Evolutionary conservation across 2,329 filamentous ascomycete genomes (phyloP), one percentile per base, ranked within the genome.

Genomic region (Trichoderma sp.): DNA sequence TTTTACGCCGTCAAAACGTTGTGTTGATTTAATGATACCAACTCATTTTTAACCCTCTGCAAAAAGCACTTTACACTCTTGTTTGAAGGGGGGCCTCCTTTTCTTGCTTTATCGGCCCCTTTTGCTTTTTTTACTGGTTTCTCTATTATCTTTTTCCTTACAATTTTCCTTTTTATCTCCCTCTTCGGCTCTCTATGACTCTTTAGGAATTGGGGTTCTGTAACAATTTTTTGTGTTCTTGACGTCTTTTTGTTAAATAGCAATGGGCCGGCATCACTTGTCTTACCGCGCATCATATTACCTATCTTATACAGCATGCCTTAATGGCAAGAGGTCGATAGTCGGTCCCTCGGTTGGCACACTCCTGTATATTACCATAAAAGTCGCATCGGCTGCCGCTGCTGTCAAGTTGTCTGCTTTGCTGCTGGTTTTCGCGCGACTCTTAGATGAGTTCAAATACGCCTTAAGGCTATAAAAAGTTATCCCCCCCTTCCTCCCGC

Each of bases 351-450:
- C 78, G 75, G 76, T 78, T 78, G 78, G 75, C 79, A 81, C 81
- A 82, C 81, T 84, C 82, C 82, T 88, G 86, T 88, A 88, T 84
- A 87, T 86, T 88, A 88, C 82, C 80, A 81, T 84, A 78, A 80
- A 67, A 83, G 83, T 83, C 80, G 81, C 83, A 78, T 78, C 82
- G 81, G 76, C 82, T 82, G 83, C 82, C 84, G 84, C 78, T 78
- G 75, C 78, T 79, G 76, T 77, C 74, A 73, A 78, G 76, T 79
- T 75, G 74, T 76, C 77, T 78, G 77, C 76, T 79, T 80, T 77
- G 74, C 75, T 78, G 75, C 76, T 78, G 77, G 76, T 75, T 78
- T 73, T 77, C 75, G 60, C 76, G 78, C 78, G 76, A 78, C 78
- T 79, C 76, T 76, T 80, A 80, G 79, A 80, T 75, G 78, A 81